Conservation (phyloP, 2,329 filamentous ascomycete genomes). For the Keithomyces neogunnii region DNA sequence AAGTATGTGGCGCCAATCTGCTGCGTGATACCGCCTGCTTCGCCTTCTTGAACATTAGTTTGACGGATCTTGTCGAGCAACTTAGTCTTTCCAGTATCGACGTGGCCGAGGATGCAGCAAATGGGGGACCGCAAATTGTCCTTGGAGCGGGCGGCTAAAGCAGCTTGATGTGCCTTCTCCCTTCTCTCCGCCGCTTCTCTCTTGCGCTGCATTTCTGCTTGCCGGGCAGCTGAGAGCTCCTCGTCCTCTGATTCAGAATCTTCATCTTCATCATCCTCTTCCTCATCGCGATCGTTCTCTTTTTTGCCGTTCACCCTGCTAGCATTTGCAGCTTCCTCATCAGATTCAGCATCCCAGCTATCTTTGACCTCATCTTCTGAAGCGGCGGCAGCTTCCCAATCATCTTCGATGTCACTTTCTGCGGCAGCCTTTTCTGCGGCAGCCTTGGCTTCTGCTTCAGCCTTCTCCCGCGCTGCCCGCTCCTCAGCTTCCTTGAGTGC, state of each 20-base stretch:
- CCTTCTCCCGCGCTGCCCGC: constrained; percentile 49
- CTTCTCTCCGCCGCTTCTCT: constrained; percentile 81
- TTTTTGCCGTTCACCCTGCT: constrained; percentile 15
- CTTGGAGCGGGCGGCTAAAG: constrained; percentile 80
- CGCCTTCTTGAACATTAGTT: constrained; percentile 97
- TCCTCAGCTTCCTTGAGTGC: constrained; percentile 53
- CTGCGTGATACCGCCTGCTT: constrained; percentile 98
- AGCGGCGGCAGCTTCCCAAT: constrained; percentile 81
- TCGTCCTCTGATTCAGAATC: constrained; percentile 63
- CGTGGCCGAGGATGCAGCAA: constrained; percentile 98
- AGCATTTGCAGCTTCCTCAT: constrained; percentile 49
- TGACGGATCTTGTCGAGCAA: constrained; percentile 96
- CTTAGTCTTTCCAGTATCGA: constrained; percentile 99
- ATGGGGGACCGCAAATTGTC: constrained; percentile 96
- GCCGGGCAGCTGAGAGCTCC: constrained; percentile 62
- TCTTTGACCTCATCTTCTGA: constrained; percentile 74
- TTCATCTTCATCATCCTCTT: constrained; percentile 20
- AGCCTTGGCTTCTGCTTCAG: constrained; percentile 46
- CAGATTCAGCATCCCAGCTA: constrained; percentile 84
- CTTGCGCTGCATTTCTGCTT: constrained; percentile 69
- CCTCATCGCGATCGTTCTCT: constrained; percentile 15
- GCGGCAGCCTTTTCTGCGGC: constrained; percentile 45
- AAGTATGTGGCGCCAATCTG: constrained; percentile 99
- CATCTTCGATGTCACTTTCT: constrained; percentile 61
- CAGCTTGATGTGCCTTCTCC: constrained; percentile 84